Conservation (phyloP, 106 monocot species). For the Acorus gramineus region DNA sequence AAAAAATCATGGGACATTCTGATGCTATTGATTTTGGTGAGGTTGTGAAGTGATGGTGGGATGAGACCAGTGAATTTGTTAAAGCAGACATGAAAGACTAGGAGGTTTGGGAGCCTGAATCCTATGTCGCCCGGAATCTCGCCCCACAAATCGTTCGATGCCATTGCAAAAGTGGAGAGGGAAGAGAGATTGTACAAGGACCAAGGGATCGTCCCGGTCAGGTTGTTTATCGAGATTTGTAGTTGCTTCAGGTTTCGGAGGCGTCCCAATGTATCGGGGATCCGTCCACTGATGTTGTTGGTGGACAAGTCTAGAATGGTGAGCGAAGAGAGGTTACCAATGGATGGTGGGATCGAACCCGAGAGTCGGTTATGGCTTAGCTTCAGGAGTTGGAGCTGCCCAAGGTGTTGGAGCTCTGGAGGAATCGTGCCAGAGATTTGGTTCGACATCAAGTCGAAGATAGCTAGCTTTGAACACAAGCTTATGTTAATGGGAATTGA, state of each 20-base stretch:
- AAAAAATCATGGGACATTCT: constrained; percentile 24
- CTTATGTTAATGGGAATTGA: constrained; percentile 16
- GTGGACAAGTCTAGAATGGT: constrained; percentile 22
- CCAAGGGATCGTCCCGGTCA: constrained; percentile 19
- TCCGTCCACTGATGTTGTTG: constrained; percentile 17
- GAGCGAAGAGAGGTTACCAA: constrained; percentile 29
- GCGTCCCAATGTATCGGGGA: constrained; percentile 17
- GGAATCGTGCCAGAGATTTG: constrained; percentile 18
- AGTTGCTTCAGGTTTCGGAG: constrained; percentile 12
- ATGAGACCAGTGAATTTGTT: constrained; percentile 23
- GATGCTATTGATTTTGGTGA: constrained; percentile 30
- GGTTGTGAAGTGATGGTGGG: constrained; percentile 32
- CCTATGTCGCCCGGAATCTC: constrained; percentile 24
- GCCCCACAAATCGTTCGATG: constrained; percentile 23
- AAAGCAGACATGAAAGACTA: constrained; percentile 18
- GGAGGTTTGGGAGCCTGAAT: constrained; percentile 18
- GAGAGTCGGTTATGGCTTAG: constrained; percentile 14
- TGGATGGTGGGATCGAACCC: constrained; percentile 17
- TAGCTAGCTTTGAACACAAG: constrained; percentile 12
- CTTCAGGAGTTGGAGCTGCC: constrained; percentile 19
- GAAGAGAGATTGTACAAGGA: constrained; percentile 29
- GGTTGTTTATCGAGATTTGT: constrained; percentile 19
- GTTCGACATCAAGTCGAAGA: constrained; percentile 19
- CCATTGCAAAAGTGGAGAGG: constrained; percentile 9
- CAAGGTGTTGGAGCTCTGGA: constrained; percentile 1